Evolutionary conservation across 108 stramenopile species (phyloP).

Genomic region (Epithemia pelagica): DNA sequence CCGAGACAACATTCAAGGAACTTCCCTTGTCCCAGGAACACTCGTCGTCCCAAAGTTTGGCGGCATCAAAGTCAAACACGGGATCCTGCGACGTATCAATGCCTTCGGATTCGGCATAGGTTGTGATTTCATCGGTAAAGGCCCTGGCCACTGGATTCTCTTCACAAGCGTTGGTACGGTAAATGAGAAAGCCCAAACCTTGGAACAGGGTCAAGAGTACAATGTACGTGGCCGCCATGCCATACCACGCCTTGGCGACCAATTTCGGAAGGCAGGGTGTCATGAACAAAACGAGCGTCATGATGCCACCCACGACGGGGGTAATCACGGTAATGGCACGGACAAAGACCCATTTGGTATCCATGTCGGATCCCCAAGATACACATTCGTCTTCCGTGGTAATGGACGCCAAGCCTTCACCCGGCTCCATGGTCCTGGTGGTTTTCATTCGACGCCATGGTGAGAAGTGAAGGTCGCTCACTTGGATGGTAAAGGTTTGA

Average conservation of each 20-base stretch:
- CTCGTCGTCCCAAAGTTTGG: not conserved
- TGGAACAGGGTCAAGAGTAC: conserved; percentile 25
- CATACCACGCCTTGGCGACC: not conserved
- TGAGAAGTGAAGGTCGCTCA: not conserved
- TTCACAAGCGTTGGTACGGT: conserved; percentile 13
- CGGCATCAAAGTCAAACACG: not conserved
- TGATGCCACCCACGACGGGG: not conserved
- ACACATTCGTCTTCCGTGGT: not conserved
- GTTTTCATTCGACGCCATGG: not conserved
- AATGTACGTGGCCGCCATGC: not conserved
- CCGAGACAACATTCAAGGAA: conserved; percentile 8
- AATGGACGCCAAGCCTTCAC: not conserved
- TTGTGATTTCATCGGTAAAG: not conserved
- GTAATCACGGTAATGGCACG: conserved; percentile 4
- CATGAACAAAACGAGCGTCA: not conserved
- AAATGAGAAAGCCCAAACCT: conserved; percentile 19
- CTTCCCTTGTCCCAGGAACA: conserved; percentile 11
- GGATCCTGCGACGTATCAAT: not conserved
- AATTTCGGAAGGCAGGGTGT: not conserved
- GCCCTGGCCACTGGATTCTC: conserved; percentile 10
- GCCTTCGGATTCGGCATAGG: not conserved
- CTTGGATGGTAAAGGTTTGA: not conserved
- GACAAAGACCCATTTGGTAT: conserved; percentile 7
- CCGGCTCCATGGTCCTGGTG: not conserved
- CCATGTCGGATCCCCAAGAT: not conserved